Evolutionary conservation across 805 yeast genomes (phyloP), one percentile per base, ranked within the genome.

Genomic region (Monosporozyma servazzii): DNA sequence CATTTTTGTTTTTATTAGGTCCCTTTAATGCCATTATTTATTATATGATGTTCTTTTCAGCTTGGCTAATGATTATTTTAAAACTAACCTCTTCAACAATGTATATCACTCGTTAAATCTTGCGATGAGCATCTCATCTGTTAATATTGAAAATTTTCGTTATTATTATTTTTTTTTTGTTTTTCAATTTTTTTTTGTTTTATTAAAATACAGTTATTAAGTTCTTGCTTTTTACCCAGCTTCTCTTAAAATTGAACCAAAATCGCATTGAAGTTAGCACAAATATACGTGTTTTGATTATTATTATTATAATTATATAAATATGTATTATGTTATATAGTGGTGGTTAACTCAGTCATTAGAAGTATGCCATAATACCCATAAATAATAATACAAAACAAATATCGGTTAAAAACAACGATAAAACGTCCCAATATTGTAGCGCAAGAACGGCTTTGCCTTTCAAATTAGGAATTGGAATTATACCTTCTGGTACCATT

Each of bases 351-450:
- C 4, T 15, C 7, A 13, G n/a, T 33, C n/a, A 25, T 37, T 37
- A 51, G 23, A 58, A 48, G 47, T 61, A 63, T 43, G 54, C 52
- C 48, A 65, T 53, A 23, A 66, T 23, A 30, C 71, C 71, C 48
- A 66, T 51, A 21, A 58, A 54, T 6, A 68, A 53, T 30, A 68
- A 52, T 13, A 65, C 65, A 53, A 68, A 66, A 27, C 68, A 64
- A 29, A 67, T 45, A 52, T 68, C 72, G 13, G 65, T 54, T 21
- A 68, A 50, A 27, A 66, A 62, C 58, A 65, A 58, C 2, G 68
- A 66, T 15, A 67, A 48, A n/a, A 68, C 66, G 50, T 64, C 67
- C 62, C 66, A 64, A 52, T 66, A 64, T 46, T 64, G 68, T 37
- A 66, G 43, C 4, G 54, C 58, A 37, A 56, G 48, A 11, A 60